A percentile compares a stretch with the other conserved stretches of the same genome.
phyloP scores from a whole-genome alignment of 2,329 filamentous ascomycete genomes.

The Cryphonectria parasitica region DNA sequence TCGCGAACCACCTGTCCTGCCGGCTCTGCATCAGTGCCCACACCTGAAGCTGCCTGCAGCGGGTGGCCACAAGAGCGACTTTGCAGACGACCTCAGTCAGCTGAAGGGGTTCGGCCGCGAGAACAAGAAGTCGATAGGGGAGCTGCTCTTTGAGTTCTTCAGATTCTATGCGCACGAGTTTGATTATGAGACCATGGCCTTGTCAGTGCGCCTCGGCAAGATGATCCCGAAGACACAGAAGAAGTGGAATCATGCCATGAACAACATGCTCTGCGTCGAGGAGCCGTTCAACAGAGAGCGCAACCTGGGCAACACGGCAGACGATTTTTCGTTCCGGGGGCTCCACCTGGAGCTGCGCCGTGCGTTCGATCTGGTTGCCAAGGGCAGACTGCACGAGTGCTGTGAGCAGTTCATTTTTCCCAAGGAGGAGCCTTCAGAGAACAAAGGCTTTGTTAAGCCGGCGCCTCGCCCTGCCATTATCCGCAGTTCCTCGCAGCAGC shows the following conservation, averaged over 20 bases:
- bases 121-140: conserved; percentile 82
- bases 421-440: conserved; percentile 67
- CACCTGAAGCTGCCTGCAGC: conserved; percentile 63
- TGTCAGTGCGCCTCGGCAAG: conserved; percentile 84
- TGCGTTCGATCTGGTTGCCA: conserved; percentile 81
- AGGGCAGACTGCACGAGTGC: conserved; percentile 78
- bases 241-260: conserved; percentile 78
- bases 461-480: conserved; percentile 59
- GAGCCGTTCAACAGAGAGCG: conserved; percentile 91
- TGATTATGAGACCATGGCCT: conserved; percentile 80
- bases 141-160: conserved; percentile 95
- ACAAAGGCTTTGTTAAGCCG: conserved; percentile 61
- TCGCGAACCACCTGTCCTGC: conserved; percentile 80
- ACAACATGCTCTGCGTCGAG: conserved; percentile 90
- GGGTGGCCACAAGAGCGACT: conserved; percentile 72
- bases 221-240: conserved; percentile 75
- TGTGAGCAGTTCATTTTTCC: conserved; percentile 90
- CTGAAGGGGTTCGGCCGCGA: conserved; percentile 73
- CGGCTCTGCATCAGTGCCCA: conserved; percentile 77
- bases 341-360: conserved; percentile 87
- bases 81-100: conserved; percentile 82
- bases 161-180: conserved; percentile 93
- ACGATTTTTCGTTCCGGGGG: conserved; percentile 91
- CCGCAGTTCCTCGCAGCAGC: conserved; percentile 65
- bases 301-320: conserved; percentile 94